Evolutionary conservation across 2,329 filamentous ascomycete species (phyloP), one percentile per base, ranked within the genome.

Genomic region (Trichothecium roseum): DNA sequence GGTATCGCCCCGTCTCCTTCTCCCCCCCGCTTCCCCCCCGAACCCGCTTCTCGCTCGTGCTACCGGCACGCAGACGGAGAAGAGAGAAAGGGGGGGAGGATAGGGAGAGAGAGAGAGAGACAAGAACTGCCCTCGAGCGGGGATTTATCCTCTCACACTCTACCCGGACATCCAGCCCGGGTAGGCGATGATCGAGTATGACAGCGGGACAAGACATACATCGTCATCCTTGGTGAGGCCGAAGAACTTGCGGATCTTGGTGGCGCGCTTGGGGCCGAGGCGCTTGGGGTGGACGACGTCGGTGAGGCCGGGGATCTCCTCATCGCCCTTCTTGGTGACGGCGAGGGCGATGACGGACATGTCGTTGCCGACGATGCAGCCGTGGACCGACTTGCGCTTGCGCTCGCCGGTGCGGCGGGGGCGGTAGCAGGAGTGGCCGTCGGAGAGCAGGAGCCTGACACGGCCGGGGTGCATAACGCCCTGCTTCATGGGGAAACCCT

Each of bases 401-500:
- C 91, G 86, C 84, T 98, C 91, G 66, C 91, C 91, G 52, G 82
- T 84, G 65, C 91, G 88, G 71, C 91, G 89, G 64, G 89, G 80
- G 63, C 91, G 89, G 82, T 96, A 98, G 85, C 91, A 98, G 56
- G 86, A 91, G 84, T 96, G 91, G 66, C 91, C 91, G 39, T 94
- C 87, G 63, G 82, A 64, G 62, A 98, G 86, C 59, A 98, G 84
- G 53, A 98, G 87, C 55, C 85, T 83, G 72, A 95, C 91, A 91
- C 91, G 91, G 66, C 85, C 91, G 58, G 91, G 88, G 69, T 94
- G 84, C 78, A 98, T 89, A 66, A 94, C 84, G 78, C 91, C 91
- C 82, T 98, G 93, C 87, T 98, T 98, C 91, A 98, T 98, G 56
- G 91, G 91, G 81, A 98, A 98, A 75, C 91, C 91, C 78, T 98